These are phyloP conservation scores for Carex arenaria DNA, from an alignment of 202 grass and related monocot genomes.

Conservation along the genomic window DNA sequence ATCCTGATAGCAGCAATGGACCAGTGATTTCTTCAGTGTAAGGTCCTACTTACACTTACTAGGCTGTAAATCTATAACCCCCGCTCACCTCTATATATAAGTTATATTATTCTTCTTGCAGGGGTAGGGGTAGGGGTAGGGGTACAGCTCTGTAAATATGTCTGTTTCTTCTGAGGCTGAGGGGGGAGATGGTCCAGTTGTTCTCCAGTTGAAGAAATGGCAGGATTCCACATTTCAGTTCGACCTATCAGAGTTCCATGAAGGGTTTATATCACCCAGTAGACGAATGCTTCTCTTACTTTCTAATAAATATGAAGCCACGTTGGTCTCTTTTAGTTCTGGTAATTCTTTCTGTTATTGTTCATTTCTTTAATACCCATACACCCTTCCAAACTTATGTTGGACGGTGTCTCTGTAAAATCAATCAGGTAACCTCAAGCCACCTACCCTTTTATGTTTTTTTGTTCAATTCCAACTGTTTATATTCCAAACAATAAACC, in stretches of 20 bases:
- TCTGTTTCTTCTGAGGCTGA: conserved; percentile 35
- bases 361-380: not conserved
- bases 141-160: conserved; percentile 28
- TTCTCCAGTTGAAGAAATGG: conserved; percentile 80
- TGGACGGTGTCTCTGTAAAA: not conserved
- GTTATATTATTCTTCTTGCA: conserved; percentile 13
- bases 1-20: not conserved
- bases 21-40: not conserved
- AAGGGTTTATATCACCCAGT: conserved; percentile 85
- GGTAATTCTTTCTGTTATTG: conserved; percentile 22
- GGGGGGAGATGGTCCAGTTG: conserved; percentile 48
- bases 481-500: not conserved
- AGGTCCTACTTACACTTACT: not conserved
- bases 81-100: no score
- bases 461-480: not conserved
- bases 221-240: conserved; percentile 27
- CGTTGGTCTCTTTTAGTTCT: conserved; percentile 34
- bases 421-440: not conserved
- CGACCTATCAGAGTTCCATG: conserved; percentile 60
- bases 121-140: conserved; percentile 2
- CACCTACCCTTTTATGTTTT: not conserved
- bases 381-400: not conserved
- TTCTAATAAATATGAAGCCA: conserved; percentile 46
- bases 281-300: conserved; percentile 59
- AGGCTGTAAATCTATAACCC: no score